These are phyloP conservation scores for Fraxinus sp. DNA, from an alignment of 305 asterid species.

Conservation along the genomic window DNA sequence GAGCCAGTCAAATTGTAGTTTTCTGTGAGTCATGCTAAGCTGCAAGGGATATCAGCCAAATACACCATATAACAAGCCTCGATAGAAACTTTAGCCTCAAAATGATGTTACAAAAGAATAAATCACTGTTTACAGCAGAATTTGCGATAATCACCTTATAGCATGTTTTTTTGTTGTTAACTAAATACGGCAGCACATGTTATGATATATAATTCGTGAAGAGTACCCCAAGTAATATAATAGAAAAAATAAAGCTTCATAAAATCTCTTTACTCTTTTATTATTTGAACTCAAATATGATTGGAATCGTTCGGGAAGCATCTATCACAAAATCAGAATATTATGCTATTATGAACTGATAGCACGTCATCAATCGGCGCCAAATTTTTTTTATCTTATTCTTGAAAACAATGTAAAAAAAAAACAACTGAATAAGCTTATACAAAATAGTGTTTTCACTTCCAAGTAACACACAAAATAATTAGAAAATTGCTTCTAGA, in stretches of 20 bases:
- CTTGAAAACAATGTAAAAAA: background rate
- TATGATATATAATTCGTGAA: background rate
- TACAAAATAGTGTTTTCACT: background rate
- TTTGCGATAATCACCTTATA: background rate
- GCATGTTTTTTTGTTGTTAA: background rate
- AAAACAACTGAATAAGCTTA: background rate
- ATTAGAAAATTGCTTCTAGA: background rate
- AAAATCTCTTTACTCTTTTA: background rate
- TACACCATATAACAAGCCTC: background rate
- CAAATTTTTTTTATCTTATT: background rate
- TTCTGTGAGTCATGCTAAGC: background rate
- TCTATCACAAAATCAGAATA: background rate
- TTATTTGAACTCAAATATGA: background rate
- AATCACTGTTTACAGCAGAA: background rate
- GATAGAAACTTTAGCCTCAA: background rate
- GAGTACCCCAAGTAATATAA: background rate
- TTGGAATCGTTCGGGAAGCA: conserved; percentile 7
- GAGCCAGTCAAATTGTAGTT: background rate
- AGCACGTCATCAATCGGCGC: background rate
- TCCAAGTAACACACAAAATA: background rate
- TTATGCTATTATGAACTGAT: background rate
- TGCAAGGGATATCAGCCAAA: background rate
- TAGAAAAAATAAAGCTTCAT: conserved; percentile 4
- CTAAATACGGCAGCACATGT: background rate
- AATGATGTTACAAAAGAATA: background rate